These are phyloP conservation scores for Schizophyllum commune DNA, from an alignment of 1,284 basidiomycete species.

Conservation along the genomic window DNA sequence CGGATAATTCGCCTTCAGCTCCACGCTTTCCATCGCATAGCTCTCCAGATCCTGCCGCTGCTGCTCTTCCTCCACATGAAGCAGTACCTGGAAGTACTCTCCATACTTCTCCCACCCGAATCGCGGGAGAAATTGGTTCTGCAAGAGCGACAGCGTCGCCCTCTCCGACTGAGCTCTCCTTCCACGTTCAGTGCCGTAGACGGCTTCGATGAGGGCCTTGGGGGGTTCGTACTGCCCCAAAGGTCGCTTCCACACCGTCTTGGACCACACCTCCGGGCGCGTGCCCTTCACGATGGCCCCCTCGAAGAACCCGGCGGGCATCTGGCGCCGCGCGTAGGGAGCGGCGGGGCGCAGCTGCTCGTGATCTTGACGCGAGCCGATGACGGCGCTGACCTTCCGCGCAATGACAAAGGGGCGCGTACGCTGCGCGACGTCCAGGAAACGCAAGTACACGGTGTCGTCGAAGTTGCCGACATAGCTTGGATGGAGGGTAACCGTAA, in stretches of 20 bases:
- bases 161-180: constrained; percentile 15
- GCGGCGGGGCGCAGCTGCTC: constrained; percentile 28
- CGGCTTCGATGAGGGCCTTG: constrained; percentile 19
- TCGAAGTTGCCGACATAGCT: constrained; percentile 26
- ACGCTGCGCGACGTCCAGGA: constrained; percentile 19
- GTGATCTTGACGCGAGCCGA: constrained; percentile 32
- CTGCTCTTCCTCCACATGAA: constrained; percentile 41
- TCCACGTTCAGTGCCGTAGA: constrained; percentile 14
- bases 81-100: constrained; percentile 29
- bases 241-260: constrained; percentile 20
- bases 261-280: constrained; percentile 29
- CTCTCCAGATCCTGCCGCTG: constrained; percentile 36
- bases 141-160: constrained; percentile 1
- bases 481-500: constrained; percentile 21
- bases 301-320: constrained; percentile 15
- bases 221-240: constrained; percentile 23
- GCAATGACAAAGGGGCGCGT: constrained; percentile 30
- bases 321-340: constrained; percentile 27
- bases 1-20: constrained; percentile 25
- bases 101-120: constrained; percentile 31
- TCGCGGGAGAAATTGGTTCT: constrained; percentile 27
- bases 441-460: constrained; percentile 30
- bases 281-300: constrained; percentile 23
- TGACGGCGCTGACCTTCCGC: constrained; percentile 28
- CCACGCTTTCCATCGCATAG: constrained; percentile 32